A percentile compares a stretch with the other conserved stretches of the same genome.
Evolutionary conservation across 2,329 filamentous ascomycete species (phyloP).

Genomic region (Epichloe bromicola): DNA sequence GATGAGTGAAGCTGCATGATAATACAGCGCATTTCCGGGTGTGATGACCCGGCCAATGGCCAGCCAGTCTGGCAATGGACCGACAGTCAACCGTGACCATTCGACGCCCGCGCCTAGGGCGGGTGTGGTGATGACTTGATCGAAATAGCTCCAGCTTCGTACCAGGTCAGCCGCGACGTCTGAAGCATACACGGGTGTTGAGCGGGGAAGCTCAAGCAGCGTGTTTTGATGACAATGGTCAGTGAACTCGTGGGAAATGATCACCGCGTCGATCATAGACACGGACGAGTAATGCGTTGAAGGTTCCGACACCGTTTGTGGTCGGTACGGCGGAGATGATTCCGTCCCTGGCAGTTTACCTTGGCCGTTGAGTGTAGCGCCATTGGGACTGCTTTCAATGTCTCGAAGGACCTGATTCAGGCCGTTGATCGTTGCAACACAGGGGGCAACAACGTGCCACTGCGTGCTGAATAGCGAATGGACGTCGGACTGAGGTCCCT

Average conservation of each 20-base stretch:
- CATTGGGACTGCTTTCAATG: conserved; percentile 24
- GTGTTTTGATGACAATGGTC: conserved; percentile 55
- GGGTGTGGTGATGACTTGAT: conserved; percentile 36
- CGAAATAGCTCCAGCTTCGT: conserved; percentile 45
- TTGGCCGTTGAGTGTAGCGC: background rate
- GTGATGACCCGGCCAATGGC: conserved; percentile 44
- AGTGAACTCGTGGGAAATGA: conserved; percentile 53
- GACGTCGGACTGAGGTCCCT: conserved; percentile 49
- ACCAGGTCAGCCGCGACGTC: conserved; percentile 45
- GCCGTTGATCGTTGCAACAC: conserved; percentile 39
- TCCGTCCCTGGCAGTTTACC: background rate
- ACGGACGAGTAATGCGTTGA: background rate
- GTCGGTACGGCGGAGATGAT: background rate
- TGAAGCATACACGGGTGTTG: conserved; percentile 47
- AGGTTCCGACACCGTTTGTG: conserved; percentile 5
- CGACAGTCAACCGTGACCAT: conserved; percentile 11
- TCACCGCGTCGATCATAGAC: conserved; percentile 42
- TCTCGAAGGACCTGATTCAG: conserved; percentile 38
- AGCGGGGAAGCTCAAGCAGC: conserved; percentile 34
- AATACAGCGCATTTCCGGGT: conserved; percentile 40
- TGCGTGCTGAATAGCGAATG: conserved; percentile 53
- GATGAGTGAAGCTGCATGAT: conserved; percentile 49
- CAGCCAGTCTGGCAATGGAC: conserved; percentile 44
- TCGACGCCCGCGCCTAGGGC: conserved; percentile 23
- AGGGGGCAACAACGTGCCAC: conserved; percentile 43